Base-by-base conservation (phyloP, 345 rosid genomes). In the Eucalyptus viminalis region DNA sequence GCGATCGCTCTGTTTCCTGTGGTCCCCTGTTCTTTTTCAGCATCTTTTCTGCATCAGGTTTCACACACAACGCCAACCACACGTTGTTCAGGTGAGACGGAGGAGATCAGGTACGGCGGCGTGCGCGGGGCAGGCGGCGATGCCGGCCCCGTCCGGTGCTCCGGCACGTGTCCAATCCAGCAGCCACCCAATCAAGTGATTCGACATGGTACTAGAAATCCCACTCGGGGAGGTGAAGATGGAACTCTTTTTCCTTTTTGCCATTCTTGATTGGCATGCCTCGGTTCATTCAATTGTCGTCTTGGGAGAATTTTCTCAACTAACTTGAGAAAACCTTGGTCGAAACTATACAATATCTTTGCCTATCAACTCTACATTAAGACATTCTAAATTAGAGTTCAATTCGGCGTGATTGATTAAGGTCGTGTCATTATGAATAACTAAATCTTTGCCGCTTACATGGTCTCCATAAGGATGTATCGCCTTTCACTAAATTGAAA, bases 401-500 rank as follows among this genome's bases (percentile, higher is more conserved):
- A 21, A 72, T 21, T 10, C 9, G 4, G 27, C 45, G 11, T 44
- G 4, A 72, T 72, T 7, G 8, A 24, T 21, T 19, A 37, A 37
- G 45, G 8, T 19, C 2, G 4, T 2, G 3, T 40, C 29, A 43
- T 19, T 40, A 11, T 21, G 11, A 76, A 76, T 9, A 76, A 22
- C 14, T 37, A 11, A 10, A 11, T 11, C 13, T 21, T 11, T 11
- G 44, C 3, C 15, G 2, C 13, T 76, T 6, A 22, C 2, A 13
- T 40, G 5, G 0, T 40, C 27, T 21, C 2, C 9, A 11, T 6
- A 21, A 19, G 2, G 1, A 76, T 40, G 15, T 2, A 11, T 76
- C 0, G 3, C 14, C 15, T 76, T 4, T 72, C 2, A 19, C 14
- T 21, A 0, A 37, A 72, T 12, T 11, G 1, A 37, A 11, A 72